Evolutionary conservation across 257 asterid genomes (phyloP), one percentile per base, ranked within the genome.

Genomic region (Solanum microdontum): DNA sequence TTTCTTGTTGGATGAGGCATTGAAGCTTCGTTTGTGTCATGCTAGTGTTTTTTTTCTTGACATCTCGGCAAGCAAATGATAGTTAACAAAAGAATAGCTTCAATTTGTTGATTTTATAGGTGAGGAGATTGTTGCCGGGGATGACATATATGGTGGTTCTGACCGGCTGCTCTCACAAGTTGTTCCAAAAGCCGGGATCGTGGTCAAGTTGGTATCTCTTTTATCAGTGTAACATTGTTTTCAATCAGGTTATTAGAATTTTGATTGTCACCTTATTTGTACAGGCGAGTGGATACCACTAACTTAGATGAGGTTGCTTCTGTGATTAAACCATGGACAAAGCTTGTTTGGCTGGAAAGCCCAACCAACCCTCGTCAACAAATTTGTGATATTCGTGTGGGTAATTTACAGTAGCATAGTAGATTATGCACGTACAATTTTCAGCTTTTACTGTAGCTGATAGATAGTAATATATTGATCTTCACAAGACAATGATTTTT

Each of bases 361-460:
- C 99, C 99, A 82, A 97, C 98, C 75, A 97, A 97, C 90, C 99
- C 99, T 24, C 98, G 98, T 60, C 98, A 94, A 87, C 98, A 93
- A 91, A 93, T 97, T 86, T 93, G 96, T 75, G 98, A 97, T 88
- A 94, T 97, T 89, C 94, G 93, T 87, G 98, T 97, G 90, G 48
- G 95, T 88, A 82, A 32, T 51, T 11, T 28, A 87, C n/a, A 51
- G 51, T 33, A 15, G 32, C 28, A 21, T 80, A 70, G 30, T 39
- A 32, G 70, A 30, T 87, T 34, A 34, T 89, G 30, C 82, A 23
- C 17, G 8, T 40, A 58, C 64, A 43, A n/a, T 28, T 37, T 7
- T 55, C 21, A 51, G 75, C 87, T 14, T 26, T 82, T 14, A 51
- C 19, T 13, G 19, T 13, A 13, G 28, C 34, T 39, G 24, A 17